phyloP scores from a whole-genome alignment of 208 protist species.

The Crithidia expoeki region DNA sequence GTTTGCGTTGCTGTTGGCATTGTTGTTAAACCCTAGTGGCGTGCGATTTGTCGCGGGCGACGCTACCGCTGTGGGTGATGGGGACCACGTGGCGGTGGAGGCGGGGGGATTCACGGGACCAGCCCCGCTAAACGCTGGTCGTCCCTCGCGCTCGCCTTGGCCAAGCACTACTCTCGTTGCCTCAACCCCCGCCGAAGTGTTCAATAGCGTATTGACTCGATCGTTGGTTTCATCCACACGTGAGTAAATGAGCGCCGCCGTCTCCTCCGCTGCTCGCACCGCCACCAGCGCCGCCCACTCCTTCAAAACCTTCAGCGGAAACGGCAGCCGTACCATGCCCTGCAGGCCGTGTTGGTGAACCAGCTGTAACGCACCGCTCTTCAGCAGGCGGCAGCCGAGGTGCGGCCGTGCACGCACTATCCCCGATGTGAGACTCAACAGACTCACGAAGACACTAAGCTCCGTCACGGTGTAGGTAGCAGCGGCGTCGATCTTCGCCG shows the following conservation, averaged over 20 bases:
- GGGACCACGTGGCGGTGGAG: not conserved
- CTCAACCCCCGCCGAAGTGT: too few relatives aligned
- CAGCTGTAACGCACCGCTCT: conserved; percentile 34
- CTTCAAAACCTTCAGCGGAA: conserved; percentile 52
- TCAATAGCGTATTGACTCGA: too few relatives aligned
- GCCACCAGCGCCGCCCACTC: conserved; percentile 53
- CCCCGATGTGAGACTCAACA: conserved; percentile 45
- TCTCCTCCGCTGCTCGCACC: conserved; percentile 28
- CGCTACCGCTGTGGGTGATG: not conserved
- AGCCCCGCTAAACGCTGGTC: not conserved
- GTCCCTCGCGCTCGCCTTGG: not conserved
- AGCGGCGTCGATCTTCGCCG: conserved; percentile 19
- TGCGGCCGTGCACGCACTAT: conserved; percentile 47
- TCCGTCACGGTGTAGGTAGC: conserved; percentile 25
- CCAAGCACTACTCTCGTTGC: not conserved
- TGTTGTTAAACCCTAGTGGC: not conserved
- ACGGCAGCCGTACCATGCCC: conserved; percentile 42
- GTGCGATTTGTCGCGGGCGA: not conserved
- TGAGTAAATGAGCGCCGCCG: conserved; percentile 18
- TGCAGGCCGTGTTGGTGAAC: conserved; percentile 52
- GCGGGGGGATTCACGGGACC: not conserved
- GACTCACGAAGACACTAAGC: conserved; percentile 32
- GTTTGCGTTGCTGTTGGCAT: not conserved
- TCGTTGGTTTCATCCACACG: not conserved
- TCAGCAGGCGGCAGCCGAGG: conserved; percentile 51